A percentile compares a stretch with the other conserved stretches of the same genome.
Evolutionary conservation across 768 basidiomycete species (phyloP).

Genomic region (Leucocoprinus sp.): DNA sequence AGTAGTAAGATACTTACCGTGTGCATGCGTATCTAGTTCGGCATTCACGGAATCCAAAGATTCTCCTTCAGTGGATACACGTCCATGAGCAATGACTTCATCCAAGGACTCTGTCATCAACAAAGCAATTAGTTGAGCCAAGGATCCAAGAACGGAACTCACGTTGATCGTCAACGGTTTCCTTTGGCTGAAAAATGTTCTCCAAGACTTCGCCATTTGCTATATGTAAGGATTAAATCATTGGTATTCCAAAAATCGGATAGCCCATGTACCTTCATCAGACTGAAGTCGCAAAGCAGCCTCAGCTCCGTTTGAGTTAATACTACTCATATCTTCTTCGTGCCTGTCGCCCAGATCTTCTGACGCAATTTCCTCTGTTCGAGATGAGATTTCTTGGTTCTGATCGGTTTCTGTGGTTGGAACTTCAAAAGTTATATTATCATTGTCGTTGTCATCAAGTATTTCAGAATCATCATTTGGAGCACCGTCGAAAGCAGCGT

Average conservation of each 20-base stretch:
- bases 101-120: neutral
- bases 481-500: neutral
- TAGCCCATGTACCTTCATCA: too few species aligned
- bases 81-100: neutral
- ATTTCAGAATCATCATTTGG: neutral
- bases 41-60: neutral
- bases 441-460: neutral
- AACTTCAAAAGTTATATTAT: neutral
- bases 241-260: too few species aligned
- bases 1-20: constrained; percentile 1
- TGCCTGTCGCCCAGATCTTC: neutral
- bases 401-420: too few species aligned
- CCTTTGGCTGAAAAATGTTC: neutral
- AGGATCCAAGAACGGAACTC: neutral
- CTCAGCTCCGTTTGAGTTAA: too few species aligned
- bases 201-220: too few species aligned
- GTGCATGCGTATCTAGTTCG: neutral
- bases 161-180: constrained; percentile 4
- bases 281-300: too few species aligned
- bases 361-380: neutral
- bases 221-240: too few species aligned
- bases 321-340: too few species aligned
- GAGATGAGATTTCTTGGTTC: too few species aligned
- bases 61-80: neutral
- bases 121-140: neutral